phyloP scores from a whole-genome alignment of 805 yeast species.

The Priceomyces carsonii region DNA sequence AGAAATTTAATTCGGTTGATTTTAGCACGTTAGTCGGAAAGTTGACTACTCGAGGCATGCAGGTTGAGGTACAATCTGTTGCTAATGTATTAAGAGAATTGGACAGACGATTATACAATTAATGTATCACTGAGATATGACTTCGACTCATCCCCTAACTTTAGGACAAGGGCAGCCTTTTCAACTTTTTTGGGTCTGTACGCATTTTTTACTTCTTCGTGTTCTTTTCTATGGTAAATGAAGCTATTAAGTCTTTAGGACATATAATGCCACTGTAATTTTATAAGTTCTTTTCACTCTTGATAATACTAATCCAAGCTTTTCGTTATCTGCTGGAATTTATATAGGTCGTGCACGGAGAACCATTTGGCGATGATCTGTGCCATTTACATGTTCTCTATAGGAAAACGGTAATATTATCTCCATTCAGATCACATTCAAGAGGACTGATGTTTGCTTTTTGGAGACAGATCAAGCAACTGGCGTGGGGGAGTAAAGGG shows the following conservation, averaged over 20 bases:
- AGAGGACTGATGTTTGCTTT: too few relatives aligned
- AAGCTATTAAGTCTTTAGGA: not conserved
- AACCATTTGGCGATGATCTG: too few relatives aligned
- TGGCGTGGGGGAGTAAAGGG: too few relatives aligned
- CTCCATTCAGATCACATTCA: too few relatives aligned
- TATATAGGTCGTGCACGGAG: too few relatives aligned
- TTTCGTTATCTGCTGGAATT: too few relatives aligned
- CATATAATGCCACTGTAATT: not conserved
- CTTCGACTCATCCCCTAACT: too few relatives aligned
- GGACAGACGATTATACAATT: conserved; percentile 64
- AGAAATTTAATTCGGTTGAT: conserved; percentile 71
- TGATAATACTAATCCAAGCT: too few relatives aligned
- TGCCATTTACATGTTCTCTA: too few relatives aligned
- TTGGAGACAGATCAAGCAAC: too few relatives aligned
- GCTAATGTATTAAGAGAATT: conserved; percentile 81
- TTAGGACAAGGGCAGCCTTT: not conserved
- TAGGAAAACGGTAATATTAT: too few relatives aligned
- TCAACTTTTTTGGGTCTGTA: not conserved
- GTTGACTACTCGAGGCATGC: conserved; percentile 80
- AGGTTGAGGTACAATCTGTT: conserved; percentile 88
- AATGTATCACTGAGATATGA: conserved; percentile 5
- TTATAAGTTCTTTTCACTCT: not conserved
- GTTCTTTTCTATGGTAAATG: not conserved
- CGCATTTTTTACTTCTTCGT: not conserved
- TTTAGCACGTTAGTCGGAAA: conserved; percentile 73